Evolutionary conservation across 106 monocot species (phyloP).

Genomic region (Phalaenopsis aphrodite): DNA sequence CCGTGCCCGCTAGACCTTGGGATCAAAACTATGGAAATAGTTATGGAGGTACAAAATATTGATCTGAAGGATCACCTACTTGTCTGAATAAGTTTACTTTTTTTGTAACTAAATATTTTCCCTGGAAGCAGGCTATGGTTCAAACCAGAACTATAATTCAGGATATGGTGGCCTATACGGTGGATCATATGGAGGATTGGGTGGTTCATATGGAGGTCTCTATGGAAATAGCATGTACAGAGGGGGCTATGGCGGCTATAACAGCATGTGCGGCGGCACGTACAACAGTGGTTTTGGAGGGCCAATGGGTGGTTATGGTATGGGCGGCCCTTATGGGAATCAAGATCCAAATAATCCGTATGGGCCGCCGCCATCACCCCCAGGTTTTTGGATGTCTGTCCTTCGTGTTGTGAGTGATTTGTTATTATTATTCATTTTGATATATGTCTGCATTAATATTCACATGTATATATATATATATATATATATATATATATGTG

Average conservation of each 20-base stretch:
- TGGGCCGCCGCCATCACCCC: conserved; percentile 59
- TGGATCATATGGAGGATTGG: conserved; percentile 47
- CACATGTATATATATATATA: too few species aligned
- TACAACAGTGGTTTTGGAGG: conserved; percentile 48
- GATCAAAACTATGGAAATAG: conserved; percentile 63
- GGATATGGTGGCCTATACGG: conserved; percentile 44
- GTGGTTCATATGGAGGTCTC: conserved; percentile 41
- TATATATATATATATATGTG: neutral
- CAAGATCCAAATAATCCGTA: conserved; percentile 80
- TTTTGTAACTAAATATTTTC: neutral
- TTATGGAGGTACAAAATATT: conserved; percentile 48
- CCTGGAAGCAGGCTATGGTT: conserved; percentile 44
- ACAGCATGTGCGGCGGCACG: conserved; percentile 58
- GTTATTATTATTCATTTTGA: neutral
- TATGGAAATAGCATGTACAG: conserved; percentile 67
- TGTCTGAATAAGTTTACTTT: neutral
- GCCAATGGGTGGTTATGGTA: conserved; percentile 43
- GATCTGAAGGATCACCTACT: neutral
- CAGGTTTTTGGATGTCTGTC: conserved; percentile 90
- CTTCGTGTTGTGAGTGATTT: conserved; percentile 66
- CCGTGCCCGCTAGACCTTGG: conserved; percentile 91
- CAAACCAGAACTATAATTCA: conserved; percentile 34
- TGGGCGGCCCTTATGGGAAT: conserved; percentile 63
- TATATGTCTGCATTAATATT: too few species aligned
- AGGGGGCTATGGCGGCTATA: conserved; percentile 30